Base-by-base conservation (phyloP, 163 green algal species). In the Prototheca wickerhamii region DNA sequence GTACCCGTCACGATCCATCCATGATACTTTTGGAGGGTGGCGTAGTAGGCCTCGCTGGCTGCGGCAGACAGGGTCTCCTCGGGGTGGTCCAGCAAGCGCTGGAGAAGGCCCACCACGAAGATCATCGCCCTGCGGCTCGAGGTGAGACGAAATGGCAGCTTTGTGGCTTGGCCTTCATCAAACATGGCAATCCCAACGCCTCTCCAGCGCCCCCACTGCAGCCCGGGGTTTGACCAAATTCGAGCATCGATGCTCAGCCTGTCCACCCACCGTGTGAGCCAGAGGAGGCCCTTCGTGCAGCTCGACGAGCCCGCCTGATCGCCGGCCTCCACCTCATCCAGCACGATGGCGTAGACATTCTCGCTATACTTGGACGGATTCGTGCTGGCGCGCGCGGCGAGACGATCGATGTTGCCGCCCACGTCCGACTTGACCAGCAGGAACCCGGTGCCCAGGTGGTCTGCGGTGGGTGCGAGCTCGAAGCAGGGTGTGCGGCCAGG, bases 211-310 rank as follows among this genome's bases (percentile, higher is more conserved):
- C n/a, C n/a, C n/a, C n/a, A n/a, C n/a, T n/a, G n/a, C n/a, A n/a
- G n/a, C n/a, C n/a, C n/a, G n/a, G 4, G 17, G 53, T 29, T 3
- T 8, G 21, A 12, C 26, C 34, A 23, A 57, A 31, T 44, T 51
- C 6, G 60, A 52, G 51, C 21, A 21, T 31, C 4, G 6, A 31
- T 40, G 30, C 51, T 4, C 21, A 62, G 7, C 6, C 56, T 28
- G 26, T 18, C 7, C 4, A 4, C 68, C 32, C 37, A 89, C 85
- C 86, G 62, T 58, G 91, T 93, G 6, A 95, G 76, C 87, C 87
- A 95, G 0, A 95, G 81, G 40, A 95, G 69, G 5, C 81, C 87
- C 58, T 94, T 94, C 17, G 86, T 89, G 62, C 75, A 84, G 6
- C 76, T 87, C 4, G 53, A 69, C 42, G 55, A 76, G 17, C 69